Percentiles rank a stretch among this genome's conserved stretches.
These are phyloP conservation scores for Coelastrella sp. DNA, from an alignment of 139 green algal species.

Conservation along the genomic window DNA sequence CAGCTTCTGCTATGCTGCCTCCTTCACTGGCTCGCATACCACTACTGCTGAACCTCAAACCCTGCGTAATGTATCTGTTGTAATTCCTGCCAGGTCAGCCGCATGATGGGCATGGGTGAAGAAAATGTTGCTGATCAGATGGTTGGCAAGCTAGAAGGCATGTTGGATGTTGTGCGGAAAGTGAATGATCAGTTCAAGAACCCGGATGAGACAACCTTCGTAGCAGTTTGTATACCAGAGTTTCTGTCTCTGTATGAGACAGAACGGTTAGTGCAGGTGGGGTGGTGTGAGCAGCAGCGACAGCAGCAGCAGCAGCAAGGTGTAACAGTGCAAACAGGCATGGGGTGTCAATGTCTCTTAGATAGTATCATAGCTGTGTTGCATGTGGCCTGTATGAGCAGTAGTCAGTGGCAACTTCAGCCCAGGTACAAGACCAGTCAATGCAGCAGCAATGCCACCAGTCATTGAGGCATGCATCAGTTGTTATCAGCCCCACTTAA, in stretches of 20 bases:
- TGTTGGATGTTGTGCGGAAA: conserved; percentile 65
- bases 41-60: no score
- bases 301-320: background rate
- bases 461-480: no score
- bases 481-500: no score
- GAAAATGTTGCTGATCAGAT: conserved; percentile 67
- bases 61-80: no score
- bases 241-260: conserved; percentile 99
- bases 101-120: conserved; percentile 59
- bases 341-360: no score
- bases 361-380: no score
- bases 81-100: conserved; percentile 57
- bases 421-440: no score
- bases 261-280: conserved; percentile 96
- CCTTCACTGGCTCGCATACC: no score
- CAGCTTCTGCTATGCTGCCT: no score
- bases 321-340: background rate
- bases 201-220: conserved; percentile 97
- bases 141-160: conserved; percentile 79
- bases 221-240: conserved; percentile 99
- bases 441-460: no score
- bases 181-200: conserved; percentile 96
- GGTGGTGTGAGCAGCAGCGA: conserved; percentile 41
- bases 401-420: no score
- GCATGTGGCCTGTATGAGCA: no score